Conservation (phyloP, 2,329 filamentous ascomycete species). For the Talaromyces sp. region DNA sequence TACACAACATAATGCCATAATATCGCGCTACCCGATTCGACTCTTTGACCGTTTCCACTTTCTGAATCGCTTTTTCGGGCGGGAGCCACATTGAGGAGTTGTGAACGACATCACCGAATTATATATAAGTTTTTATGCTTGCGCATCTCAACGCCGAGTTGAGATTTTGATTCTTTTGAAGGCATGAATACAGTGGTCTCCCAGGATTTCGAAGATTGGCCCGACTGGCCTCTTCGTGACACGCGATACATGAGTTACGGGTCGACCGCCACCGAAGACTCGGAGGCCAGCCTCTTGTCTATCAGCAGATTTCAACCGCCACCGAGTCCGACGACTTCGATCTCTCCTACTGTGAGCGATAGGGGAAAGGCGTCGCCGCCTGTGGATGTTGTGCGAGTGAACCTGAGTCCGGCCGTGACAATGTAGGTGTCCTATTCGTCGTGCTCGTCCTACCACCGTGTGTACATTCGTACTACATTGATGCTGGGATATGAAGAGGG, state of each 20-base stretch:
- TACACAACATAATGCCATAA: background rate
- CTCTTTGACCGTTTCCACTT: background rate
- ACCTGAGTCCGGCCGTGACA: constrained; percentile 32
- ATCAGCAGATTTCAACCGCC: constrained; percentile 26
- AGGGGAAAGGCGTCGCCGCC: constrained; percentile 22
- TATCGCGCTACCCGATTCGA: constrained; percentile 3
- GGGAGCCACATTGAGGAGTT: background rate
- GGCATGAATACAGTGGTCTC: constrained; percentile 24
- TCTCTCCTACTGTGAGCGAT: constrained; percentile 20
- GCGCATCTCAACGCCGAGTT: background rate
- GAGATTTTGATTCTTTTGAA: background rate
- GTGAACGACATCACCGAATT: background rate
- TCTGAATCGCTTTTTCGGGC: background rate
- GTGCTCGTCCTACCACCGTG: background rate
- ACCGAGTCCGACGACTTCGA: constrained; percentile 28
- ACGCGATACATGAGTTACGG: constrained; percentile 28
- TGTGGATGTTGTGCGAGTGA: constrained; percentile 28
- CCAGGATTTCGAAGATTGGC: constrained; percentile 23
- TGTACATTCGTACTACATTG: background rate
- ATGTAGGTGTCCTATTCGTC: constrained; percentile 26
- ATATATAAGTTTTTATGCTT: background rate
- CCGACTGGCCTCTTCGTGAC: constrained; percentile 30
- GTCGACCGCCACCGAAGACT: constrained; percentile 26
- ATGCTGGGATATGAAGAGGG: background rate
- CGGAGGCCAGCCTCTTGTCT: constrained; percentile 29